Evolutionary conservation across 306 rosid genomes (phyloP).

Genomic region (Pueraria montana): DNA sequence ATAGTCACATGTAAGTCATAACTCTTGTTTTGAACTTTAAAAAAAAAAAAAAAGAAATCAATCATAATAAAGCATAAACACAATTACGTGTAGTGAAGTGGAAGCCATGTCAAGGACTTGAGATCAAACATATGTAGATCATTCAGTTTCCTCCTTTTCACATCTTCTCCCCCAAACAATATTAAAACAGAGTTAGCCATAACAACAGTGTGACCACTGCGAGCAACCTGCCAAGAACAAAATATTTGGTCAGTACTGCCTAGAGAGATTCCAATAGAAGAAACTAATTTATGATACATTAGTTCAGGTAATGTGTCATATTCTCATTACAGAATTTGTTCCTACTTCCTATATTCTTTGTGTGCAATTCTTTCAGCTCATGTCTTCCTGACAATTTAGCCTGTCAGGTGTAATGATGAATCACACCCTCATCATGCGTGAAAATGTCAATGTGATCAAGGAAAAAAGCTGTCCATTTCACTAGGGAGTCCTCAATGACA

Average conservation of each 20-base stretch:
- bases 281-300: slow-evolving; percentile 14
- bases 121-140: slow-evolving; percentile 99
- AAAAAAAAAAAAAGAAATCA: background rate
- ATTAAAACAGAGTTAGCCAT: slow-evolving; percentile 79
- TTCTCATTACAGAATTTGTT: background rate
- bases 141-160: slow-evolving; percentile 83
- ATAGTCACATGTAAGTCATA: slow-evolving; percentile 7
- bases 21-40: slow-evolving; percentile 2
- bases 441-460: slow-evolving; percentile 26
- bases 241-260: slow-evolving; percentile 41
- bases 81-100: slow-evolving; percentile 88
- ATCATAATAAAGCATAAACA: slow-evolving; percentile 16
- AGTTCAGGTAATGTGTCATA: background rate
- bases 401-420: slow-evolving; percentile 1
- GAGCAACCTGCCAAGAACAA: slow-evolving; percentile 72
- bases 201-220: slow-evolving; percentile 92
- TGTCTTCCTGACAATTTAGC: slow-evolving; percentile 7
- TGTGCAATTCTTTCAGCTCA: background rate
- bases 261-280: slow-evolving; percentile 22
- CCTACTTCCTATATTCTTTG: background rate
- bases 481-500: background rate
- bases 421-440: slow-evolving; percentile 6
- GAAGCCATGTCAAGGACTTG: slow-evolving; percentile 95
- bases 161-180: slow-evolving; percentile 96
- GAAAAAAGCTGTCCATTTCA: slow-evolving; percentile 26